A percentile compares a stretch with the other conserved stretches of the same genome.
These are phyloP conservation scores for Nymphaea thermarum DNA, from an alignment of 164 flowering plant genomes.

Conservation along the genomic window DNA sequence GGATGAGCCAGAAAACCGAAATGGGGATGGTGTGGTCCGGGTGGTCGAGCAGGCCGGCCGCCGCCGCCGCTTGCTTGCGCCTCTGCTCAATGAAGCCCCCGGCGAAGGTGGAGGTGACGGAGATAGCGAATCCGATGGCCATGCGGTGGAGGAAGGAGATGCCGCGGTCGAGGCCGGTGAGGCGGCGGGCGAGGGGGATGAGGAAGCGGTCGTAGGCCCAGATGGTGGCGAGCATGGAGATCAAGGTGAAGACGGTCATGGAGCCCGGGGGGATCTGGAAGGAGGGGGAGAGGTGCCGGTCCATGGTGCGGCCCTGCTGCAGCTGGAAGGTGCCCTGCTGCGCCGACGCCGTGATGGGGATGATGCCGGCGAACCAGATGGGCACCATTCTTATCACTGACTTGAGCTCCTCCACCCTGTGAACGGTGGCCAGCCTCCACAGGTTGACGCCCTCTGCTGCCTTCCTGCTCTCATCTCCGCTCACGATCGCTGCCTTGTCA, in stretches of 20 bases:
- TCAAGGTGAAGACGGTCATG: slow-evolving; percentile 59
- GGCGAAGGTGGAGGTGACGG: slow-evolving; percentile 44
- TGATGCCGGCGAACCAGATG: slow-evolving; percentile 65
- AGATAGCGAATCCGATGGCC: slow-evolving; percentile 63
- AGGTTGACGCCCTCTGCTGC: slow-evolving; percentile 26
- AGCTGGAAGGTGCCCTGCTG: slow-evolving; percentile 71
- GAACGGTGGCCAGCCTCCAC: slow-evolving; percentile 67
- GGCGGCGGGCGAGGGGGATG: slow-evolving; percentile 32
- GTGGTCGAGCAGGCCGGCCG: slow-evolving; percentile 23
- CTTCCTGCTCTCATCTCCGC: slow-evolving; percentile 6
- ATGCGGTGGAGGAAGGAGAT: slow-evolving; percentile 61
- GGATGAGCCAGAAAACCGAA: slow-evolving; percentile 61
- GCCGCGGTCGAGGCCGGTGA: slow-evolving; percentile 74
- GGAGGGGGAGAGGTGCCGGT: slow-evolving; percentile 42
- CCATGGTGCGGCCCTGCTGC: slow-evolving; percentile 66
- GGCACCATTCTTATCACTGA: slow-evolving; percentile 71
- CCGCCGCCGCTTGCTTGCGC: slow-evolving; percentile 38
- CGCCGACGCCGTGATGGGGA: slow-evolving; percentile 58
- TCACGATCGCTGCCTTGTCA: slow-evolving; percentile 72
- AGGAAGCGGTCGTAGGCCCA: slow-evolving; percentile 56
- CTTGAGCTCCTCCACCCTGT: slow-evolving; percentile 76
- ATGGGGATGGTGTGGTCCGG: slow-evolving; percentile 29
- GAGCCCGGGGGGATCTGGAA: slow-evolving; percentile 76
- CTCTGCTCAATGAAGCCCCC: slow-evolving; percentile 61
- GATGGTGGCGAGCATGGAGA: slow-evolving; percentile 51